Base-by-base conservation (phyloP, 2,329 filamentous ascomycete species). In the Proliferodiscus dingleyae region DNA sequence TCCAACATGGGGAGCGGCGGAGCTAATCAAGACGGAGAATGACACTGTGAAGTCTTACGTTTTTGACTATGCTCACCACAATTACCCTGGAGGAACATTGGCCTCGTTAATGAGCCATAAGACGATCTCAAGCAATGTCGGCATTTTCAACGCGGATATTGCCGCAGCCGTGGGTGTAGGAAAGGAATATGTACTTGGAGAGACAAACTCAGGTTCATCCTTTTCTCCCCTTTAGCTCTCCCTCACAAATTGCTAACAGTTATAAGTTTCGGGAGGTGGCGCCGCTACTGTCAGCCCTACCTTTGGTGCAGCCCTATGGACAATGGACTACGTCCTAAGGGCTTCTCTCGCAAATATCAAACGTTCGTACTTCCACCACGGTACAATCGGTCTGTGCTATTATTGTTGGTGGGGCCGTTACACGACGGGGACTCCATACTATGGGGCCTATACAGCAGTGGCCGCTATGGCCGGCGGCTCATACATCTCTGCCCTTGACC, bases 21-120 rank as follows among this genome's bases (percentile, higher is more conserved):
- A 58, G 34, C 47, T 62, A 7, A 58, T 61, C 32, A 51, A 56
- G 4, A 54, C 50, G 2, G 46, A 54, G 28, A 54, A 59, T 39
- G 28, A 30, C 2, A 55, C 51, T 5, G 52, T 49, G 3, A 51
- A 49, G 41, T 47, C 45, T 4, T 61, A 60, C 33, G 53, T 61
- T 3, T 43, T 55, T 21, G 49, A 60, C 41, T 62, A 60, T 44
- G 48, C 56, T 1, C 57, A 59, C 43, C 60, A 62, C 40, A 60
- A 61, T 37, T 62, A 73, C 47, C 67, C 65, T 0, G 73, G 73
- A 1, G 51, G 76, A 32, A 55, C 60, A 2, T 46, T 61, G 0
- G 39, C 56, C 0, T 37, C 16, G 4, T 39, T 62, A 29, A 62
- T 62, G 60, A 56, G 50, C 22, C 60, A 62, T 36, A 47, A 37